Base-by-base conservation (phyloP, 1,284 basidiomycete species). In the Trametes pubescens region DNA sequence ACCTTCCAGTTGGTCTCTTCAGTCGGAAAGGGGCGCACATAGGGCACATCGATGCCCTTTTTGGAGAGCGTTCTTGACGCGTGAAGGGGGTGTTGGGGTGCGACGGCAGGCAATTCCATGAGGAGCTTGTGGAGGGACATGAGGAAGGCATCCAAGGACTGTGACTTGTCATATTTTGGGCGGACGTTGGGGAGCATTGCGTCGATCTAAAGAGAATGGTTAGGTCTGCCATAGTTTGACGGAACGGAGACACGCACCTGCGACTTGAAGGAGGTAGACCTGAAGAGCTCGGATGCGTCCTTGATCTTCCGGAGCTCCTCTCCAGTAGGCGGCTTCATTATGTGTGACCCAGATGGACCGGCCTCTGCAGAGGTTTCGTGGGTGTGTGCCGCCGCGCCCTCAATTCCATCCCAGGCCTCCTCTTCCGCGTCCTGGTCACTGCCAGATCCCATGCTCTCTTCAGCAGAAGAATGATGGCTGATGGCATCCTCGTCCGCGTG, bases 251-350 rank as follows among this genome's bases (percentile, higher is more conserved):
- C 2, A 71, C 80, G 44, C 57, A 91, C 92, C 82, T 95, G 91
- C 9, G 95, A 82, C 74, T 94, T 95, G 80, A 98, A 94, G 1
- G 94, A 86, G 59, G 86, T 92, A 0, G 94, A 96, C 71, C 86
- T 84, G 74, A 92, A 94, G 18, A 98, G 81, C 63, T 95, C 90
- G 29, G 87, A 82, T 8, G 94, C 87, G 73, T 94, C 87, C 74
- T 90, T 91, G 65, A 95, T 89, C 7, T 79, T 80, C 64, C 90
- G 85, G 52, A 97, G 82, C 75, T 97, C 94, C 65, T 90, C 84
- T 40, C 88, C 87, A 22, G 85, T 86, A 22, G 88, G 88, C 10
- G 85, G 84, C 65, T 83, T 84, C 57, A 81, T 81, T 6, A 74
- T 74, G 37, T 71, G 72, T 0, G 71, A 32, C 21, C 48, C 47